These are phyloP conservation scores for Lobosporangium transversale DNA, from an alignment of 192 early-diverging fungal genomes.

Conservation along the genomic window DNA sequence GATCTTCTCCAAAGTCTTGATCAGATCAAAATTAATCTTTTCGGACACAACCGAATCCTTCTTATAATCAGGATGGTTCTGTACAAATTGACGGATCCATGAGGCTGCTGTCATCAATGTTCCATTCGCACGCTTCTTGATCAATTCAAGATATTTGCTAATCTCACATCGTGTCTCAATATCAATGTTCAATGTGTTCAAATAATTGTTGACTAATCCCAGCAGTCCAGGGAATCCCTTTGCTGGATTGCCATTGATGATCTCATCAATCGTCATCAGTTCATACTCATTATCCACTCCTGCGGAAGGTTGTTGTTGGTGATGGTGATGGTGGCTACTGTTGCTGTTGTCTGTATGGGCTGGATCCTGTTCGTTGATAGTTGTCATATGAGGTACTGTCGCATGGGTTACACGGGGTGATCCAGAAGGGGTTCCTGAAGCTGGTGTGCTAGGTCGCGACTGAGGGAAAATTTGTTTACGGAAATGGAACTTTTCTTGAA, in stretches of 20 bases:
- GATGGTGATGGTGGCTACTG: background rate
- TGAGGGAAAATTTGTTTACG: conserved; percentile 80
- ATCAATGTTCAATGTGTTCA: conserved; percentile 78
- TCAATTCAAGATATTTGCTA: conserved; percentile 78
- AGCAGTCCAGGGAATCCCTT: conserved; percentile 83
- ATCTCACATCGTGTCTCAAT: conserved; percentile 75
- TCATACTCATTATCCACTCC: conserved; percentile 62
- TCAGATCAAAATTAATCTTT: conserved; percentile 88
- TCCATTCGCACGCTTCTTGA: conserved; percentile 85
- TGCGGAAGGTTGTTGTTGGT: conserved; percentile 1
- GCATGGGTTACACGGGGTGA: conserved; percentile 31
- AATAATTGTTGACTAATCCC: conserved; percentile 84
- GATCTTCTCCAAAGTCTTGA: conserved; percentile 67
- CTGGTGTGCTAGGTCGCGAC: conserved; percentile 48
- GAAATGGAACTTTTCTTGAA: conserved; percentile 90
- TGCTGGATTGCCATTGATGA: conserved; percentile 85
- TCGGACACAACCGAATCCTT: conserved; percentile 88
- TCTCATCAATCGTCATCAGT: conserved; percentile 89
- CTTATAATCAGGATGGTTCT: conserved; percentile 86
- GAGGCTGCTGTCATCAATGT: conserved; percentile 85
- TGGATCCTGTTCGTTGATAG: no score
- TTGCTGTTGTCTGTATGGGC: no score
- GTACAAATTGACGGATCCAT: conserved; percentile 92
- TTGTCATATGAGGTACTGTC: conserved; percentile 13
- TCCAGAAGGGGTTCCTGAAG: conserved; percentile 40